phyloP scores from a whole-genome alignment of 768 basidiomycete species.

The Psilocybe cyanescens region DNA sequence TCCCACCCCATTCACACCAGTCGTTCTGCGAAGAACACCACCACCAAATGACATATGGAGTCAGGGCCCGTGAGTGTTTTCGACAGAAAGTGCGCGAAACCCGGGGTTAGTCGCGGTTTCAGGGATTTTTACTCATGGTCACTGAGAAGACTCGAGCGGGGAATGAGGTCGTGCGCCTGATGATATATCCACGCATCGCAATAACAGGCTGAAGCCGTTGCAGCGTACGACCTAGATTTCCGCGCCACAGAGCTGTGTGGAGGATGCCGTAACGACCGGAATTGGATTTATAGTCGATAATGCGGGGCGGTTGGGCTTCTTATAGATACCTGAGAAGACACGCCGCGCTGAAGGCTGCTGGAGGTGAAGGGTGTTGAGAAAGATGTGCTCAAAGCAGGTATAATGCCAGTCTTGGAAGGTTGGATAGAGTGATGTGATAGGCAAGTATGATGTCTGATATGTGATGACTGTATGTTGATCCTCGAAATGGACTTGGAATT shows the following conservation, averaged over 20 bases:
- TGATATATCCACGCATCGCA: not conserved
- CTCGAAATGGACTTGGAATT: too few relatives aligned
- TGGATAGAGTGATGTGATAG: not conserved
- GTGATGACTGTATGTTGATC: too few relatives aligned
- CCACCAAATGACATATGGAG: not conserved
- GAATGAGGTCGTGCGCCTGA: not conserved
- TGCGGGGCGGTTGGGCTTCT: not conserved
- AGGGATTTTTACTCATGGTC: not conserved
- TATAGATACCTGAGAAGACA: constrained; percentile 12
- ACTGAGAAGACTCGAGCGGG: not conserved
- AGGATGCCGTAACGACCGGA: not conserved
- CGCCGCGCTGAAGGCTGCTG: not conserved
- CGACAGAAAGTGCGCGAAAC: constrained; percentile 6
- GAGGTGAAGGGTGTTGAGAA: not conserved
- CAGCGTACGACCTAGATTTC: not conserved
- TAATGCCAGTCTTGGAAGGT: not conserved
- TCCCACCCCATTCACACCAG: too few relatives aligned
- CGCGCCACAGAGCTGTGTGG: not conserved
- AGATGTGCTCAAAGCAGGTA: constrained; percentile 5
- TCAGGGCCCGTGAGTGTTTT: too few relatives aligned
- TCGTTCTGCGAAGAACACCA: constrained; percentile 1
- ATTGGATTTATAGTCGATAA: not conserved
- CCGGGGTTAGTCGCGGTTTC: not conserved
- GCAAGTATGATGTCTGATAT: not conserved
- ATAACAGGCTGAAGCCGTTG: not conserved